Base-by-base conservation (phyloP, 108 stramenopile genomes). In the Pseudonitzschia delicatissima region DNA sequence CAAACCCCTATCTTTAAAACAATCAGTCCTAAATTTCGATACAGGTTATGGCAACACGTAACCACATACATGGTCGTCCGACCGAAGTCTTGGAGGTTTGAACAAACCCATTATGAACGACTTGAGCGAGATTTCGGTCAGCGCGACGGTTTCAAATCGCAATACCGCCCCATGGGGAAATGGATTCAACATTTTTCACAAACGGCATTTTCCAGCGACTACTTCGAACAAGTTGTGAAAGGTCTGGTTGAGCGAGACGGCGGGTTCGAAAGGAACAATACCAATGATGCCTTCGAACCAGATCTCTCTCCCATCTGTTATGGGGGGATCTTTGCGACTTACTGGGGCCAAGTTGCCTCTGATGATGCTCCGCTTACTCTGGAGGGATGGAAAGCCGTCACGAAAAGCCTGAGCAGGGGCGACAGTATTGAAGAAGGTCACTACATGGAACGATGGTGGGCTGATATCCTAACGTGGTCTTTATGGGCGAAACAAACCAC, bases 401-500 rank as follows among this genome's bases (percentile, higher is more conserved):
- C 40, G 18, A 63, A 62, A 29, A 27, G 35, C 8, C 34, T 69
- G 7, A 36, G 48, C 27, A 42, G 68, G 28, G 68, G 60, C 11
- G 48, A 69, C 47, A 69, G 63, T 20, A 72, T 73, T 26, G 65
- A 67, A 60, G 72, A 73, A 60, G 66, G 72, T 18, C 72, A 73
- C 45, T 73, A 68, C 32, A 39, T 51, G 33, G 72, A 73, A 42
- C 42, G 72, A n/a, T 47, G 20, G 32, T 73, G 72, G 72, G 72
- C 47, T 26, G 13, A 37, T n/a, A 21, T 73, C 1, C 29, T 73
- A 5, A 48, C 63, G 33, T 44, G 40, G 42, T 26, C 50, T n/a
- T n/a, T n/a, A n/a, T n/a, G n/a, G n/a, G n/a, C n/a, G n/a, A n/a
- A n/a, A n/a, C n/a, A n/a, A n/a, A n/a, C n/a, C n/a, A n/a, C n/a